Evolutionary conservation across 2,329 filamentous ascomycete species (phyloP).

Genomic region (Dendryphion nanum): DNA sequence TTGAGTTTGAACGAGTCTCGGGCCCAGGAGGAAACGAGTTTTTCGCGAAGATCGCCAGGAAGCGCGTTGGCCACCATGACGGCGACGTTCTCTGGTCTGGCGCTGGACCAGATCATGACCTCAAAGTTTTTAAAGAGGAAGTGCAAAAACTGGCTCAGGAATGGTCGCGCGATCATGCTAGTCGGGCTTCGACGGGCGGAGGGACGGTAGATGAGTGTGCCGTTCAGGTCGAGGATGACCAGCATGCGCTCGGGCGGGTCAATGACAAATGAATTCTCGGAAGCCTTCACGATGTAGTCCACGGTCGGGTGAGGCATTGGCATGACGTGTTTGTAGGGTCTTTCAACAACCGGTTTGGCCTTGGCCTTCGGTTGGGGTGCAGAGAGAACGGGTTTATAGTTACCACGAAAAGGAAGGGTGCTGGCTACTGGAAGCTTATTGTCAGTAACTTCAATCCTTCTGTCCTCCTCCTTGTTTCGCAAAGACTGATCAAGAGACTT

Average conservation of each 20-base stretch:
- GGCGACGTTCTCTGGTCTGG: conserved; percentile 68
- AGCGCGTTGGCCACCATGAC: conserved; percentile 68
- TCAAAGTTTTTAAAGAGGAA: conserved; percentile 73
- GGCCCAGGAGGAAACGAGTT: conserved; percentile 71
- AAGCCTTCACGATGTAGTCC: conserved; percentile 60
- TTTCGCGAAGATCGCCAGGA: conserved; percentile 48
- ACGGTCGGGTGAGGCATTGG: conserved; percentile 59
- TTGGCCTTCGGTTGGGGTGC: no score
- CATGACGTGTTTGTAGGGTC: no score
- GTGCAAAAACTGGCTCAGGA: conserved; percentile 66
- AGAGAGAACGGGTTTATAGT: no score
- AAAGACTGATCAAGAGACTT: no score
- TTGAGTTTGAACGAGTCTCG: conserved; percentile 74
- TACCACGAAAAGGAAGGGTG: no score
- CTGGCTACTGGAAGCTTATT: no score
- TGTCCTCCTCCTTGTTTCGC: no score
- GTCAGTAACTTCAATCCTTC: no score
- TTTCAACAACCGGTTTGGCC: no score
- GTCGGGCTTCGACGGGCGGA: conserved; percentile 38
- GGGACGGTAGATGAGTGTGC: conserved; percentile 77
- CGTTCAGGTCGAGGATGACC: conserved; percentile 89
- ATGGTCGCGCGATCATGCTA: conserved; percentile 64
- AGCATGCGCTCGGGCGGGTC: conserved; percentile 63
- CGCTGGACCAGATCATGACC: conserved; percentile 91
- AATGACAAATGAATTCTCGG: conserved; percentile 31